These are phyloP conservation scores for Hymenoscyphus infarciens DNA, from an alignment of 2,329 filamentous ascomycete species.

Conservation along the genomic window DNA sequence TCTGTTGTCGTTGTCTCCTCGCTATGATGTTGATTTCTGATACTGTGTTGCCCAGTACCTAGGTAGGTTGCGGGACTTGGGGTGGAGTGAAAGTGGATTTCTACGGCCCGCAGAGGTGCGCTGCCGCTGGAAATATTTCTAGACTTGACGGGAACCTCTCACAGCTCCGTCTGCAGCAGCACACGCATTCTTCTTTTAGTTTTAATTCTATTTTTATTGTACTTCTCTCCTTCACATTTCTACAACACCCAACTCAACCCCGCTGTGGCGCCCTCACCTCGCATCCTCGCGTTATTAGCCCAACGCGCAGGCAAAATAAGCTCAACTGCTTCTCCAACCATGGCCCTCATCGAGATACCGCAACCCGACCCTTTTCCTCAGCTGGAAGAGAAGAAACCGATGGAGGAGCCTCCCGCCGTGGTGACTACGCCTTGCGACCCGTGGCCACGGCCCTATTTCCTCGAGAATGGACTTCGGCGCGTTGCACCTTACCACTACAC, in stretches of 20 bases:
- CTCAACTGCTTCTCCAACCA: slow-evolving; percentile 32
- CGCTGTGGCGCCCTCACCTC: slow-evolving; percentile 47
- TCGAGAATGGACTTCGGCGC: slow-evolving; percentile 78
- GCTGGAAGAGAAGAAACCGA: slow-evolving; percentile 38
- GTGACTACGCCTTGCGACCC: slow-evolving; percentile 53
- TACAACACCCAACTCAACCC: not conserved
- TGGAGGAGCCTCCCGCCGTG: slow-evolving; percentile 44
- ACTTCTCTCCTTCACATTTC: not conserved
- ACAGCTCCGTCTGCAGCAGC: no score
- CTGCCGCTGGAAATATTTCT: no score
- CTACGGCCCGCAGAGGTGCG: no score
- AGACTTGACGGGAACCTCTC: no score
- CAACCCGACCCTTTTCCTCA: slow-evolving; percentile 16
- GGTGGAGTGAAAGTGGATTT: no score
- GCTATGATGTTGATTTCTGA: no score
- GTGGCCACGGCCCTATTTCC: slow-evolving; percentile 67
- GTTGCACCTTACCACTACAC: slow-evolving; percentile 87
- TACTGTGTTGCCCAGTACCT: no score
- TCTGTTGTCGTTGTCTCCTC: not conserved
- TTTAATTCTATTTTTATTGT: no score
- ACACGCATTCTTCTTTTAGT: no score
- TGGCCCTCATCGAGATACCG: slow-evolving; percentile 40
- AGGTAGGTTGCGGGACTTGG: no score
- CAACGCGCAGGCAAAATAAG: slow-evolving; percentile 41
- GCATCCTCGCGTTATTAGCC: slow-evolving; percentile 49